Base-by-base conservation (phyloP, 208 protist genomes). In the Trypanosoma avium region DNA sequence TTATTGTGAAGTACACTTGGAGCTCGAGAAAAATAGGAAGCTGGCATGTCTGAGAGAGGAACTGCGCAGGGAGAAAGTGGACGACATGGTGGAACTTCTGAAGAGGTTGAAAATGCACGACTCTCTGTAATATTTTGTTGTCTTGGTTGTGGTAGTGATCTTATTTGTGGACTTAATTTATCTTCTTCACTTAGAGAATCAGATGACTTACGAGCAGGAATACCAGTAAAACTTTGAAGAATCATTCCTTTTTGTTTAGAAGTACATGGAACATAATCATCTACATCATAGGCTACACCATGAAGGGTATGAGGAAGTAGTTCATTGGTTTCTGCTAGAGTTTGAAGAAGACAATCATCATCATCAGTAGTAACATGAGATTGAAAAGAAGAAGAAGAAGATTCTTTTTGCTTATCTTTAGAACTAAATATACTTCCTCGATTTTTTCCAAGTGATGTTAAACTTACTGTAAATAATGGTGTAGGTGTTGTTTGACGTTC, bases 251-350 rank as follows among this genome's bases (percentile, higher is more conserved):
- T 32, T 19, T 17, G 8, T 22, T 50, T 38, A 15, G 48, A 36
- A 13, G 5, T 5, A 42, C 19, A 30, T 15, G 67, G 67, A 29
- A 61, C 6, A 32, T 73, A 66, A 53, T 86, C 80, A 32, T 82
- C 80, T 29, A 86, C 80, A 46, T 75, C 70, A 63, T 86, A 86
- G 52, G 75, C 77, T 58, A 86, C 53, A 32, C 80, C 80, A 13
- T 45, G n/a, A 33, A 86, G 63, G 27, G 80, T 86, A 32, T 56
- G 47, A 27, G 46, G 35, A 29, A 42, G 12, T 6, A 19, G 5
- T 21, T 36, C 53, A 9, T 17, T 7, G 4, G 30, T 21, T 26
- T 26, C 27, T 12, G 36, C 27, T 3, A 27, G 5, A n/a, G 29
- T 30, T 13, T 38, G 8, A 5, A 52, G 9, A 6, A 42, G 3